Conservation (phyloP, 2,329 filamentous ascomycete genomes). For the Tolypocladium cylindrosporum region DNA sequence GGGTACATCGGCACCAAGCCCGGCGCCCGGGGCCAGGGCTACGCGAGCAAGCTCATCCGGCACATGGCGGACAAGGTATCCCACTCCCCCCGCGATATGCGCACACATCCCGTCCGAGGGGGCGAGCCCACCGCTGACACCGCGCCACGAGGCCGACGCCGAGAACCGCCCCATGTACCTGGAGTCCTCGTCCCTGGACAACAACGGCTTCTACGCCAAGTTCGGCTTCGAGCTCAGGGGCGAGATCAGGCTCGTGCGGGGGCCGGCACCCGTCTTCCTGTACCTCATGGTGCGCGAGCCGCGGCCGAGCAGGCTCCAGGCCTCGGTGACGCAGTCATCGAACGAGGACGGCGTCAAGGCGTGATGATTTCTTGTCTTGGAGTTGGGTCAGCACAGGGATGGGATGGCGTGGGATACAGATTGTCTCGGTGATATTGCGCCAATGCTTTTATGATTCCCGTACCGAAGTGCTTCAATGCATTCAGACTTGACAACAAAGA, state of each 20-base stretch:
- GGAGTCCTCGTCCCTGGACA: slow-evolving; percentile 62
- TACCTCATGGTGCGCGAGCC: slow-evolving; percentile 80
- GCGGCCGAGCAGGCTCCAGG: slow-evolving; percentile 17
- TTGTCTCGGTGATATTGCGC: neutral
- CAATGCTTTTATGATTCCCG: neutral
- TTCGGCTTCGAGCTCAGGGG: slow-evolving; percentile 61
- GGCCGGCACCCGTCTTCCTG: slow-evolving; percentile 49
- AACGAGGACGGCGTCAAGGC: slow-evolving; percentile 4
- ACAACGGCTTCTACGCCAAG: slow-evolving; percentile 63
- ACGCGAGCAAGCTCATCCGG: slow-evolving; percentile 60
- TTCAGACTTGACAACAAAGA: neutral
- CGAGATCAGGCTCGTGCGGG: slow-evolving; percentile 53
- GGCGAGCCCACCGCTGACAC: neutral
- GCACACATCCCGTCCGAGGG: too few relatives aligned
- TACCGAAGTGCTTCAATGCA: neutral
- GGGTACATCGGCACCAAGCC: slow-evolving; percentile 74
- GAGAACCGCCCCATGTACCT: slow-evolving; percentile 64
- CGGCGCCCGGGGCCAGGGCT: slow-evolving; percentile 59
- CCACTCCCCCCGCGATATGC: neutral
- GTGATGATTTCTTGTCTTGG: neutral
- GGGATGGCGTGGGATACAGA: neutral
- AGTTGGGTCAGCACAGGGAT: too few relatives aligned
- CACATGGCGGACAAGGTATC: slow-evolving; percentile 53
- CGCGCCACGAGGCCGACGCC: slow-evolving; percentile 41
- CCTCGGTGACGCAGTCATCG: slow-evolving; percentile 3